Base-by-base conservation (phyloP, 176 grass and related monocot species). In the Aegilops speltoides region DNA sequence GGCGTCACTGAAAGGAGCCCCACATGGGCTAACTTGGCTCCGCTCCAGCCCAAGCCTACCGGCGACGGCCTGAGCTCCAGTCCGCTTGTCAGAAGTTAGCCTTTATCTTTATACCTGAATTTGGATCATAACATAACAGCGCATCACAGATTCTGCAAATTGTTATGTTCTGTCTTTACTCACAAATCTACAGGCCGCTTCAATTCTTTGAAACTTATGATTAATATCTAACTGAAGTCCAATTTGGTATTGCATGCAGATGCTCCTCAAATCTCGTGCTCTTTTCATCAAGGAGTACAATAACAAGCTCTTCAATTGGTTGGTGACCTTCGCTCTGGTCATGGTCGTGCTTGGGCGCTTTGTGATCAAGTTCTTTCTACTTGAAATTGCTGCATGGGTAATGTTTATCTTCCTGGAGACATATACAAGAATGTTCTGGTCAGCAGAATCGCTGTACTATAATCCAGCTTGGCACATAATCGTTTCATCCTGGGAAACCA, bases 201-300 rank as follows among this genome's bases (percentile, higher is more conserved):
- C 48, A 45, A 37, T 19, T 16, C 25, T 31, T 50, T 63, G 64
- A 77, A 70, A 75, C 36, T 31, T 24, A 64, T 76, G 29, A 22
- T 82, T 29, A 41, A 4, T 48, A 77, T 84, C 7, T 7, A 56
- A 73, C 32, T 91, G 15, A 72, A 70, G 37, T 71, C 12, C 3
- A 43, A 57, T 87, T 79, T 52, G 23, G 29, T 82, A 54, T 72
- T 56, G 17, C 40, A 70, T 90, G 24, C 90, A 96, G 97, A 99
- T 99, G 97, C 87, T 99, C 23, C 80, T 63, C 65, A 94, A 94
- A 77, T 91, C 97, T 23, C 90, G 92, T 84, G 83, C 94, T 33
- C 92, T 99, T 77, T 99, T 99, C 73, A 99, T 99, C 85, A 99
- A 94, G 73, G 97, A 99, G n/a, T 99, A 99, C 85, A 99, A 96